Base-by-base conservation (phyloP, 1,284 basidiomycete genomes). In the Moesziomyces globuligerus region DNA sequence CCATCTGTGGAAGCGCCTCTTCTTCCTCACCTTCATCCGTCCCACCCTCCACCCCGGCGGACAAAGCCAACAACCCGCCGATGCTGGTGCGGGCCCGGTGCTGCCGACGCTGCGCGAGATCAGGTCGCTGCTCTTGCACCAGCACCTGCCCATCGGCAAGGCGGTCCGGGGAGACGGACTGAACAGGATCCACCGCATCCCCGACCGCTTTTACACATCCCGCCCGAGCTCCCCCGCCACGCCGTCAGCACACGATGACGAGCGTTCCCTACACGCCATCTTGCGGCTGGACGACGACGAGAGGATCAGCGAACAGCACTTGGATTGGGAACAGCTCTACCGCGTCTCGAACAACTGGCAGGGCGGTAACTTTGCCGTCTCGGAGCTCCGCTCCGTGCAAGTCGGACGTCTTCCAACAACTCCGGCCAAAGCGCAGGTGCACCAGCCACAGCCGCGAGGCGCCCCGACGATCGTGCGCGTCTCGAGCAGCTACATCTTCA, bases 281-380 rank as follows among this genome's bases (percentile, higher is more conserved):
- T n/a, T n/a, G n/a, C n/a, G n/a, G n/a, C n/a, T n/a, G n/a, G 29
- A 32, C 4, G 18, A 13, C 2, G 11, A 42, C 3, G 55, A 72
- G 9, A 20, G 20, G 3, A 26, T 47, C 2, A 21, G 37, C 4
- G 37, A 65, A 17, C 52, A 60, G 28, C 32, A 55, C 17, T 53
- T 74, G 11, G 59, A 74, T 23, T 74, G 72, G 72, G 51, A 70
- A 26, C 47, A 61, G 17, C 46, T 74, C 52, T 74, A 54, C 28
- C 51, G 53, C 4, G 72, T 74, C 6, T 65, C 67, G 7, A 46
- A 29, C 39, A 74, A 74, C 34, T 74, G 72, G 72, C 61, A 59
- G 15, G 36, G n/a, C 23, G 72, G 72, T 40, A 49, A 53, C 34
- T 74, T 71, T 43, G 50, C 47, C 42, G 48, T 64, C 24, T 64